These are phyloP conservation scores for Calonectria naviculata DNA, from an alignment of 2,329 filamentous ascomycete genomes.

Conservation along the genomic window DNA sequence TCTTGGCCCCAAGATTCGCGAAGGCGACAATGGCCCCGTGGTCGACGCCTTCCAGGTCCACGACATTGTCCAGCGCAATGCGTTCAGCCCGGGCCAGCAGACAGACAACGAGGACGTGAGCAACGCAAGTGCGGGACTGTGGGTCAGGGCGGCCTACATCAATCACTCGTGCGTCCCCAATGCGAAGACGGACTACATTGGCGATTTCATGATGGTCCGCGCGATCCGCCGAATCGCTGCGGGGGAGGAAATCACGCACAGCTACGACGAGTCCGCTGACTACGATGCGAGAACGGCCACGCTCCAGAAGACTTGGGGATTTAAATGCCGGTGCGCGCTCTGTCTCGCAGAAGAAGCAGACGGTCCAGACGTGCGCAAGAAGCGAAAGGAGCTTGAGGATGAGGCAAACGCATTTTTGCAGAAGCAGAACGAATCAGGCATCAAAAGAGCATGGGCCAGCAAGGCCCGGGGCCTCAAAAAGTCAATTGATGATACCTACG, in stretches of 20 bases:
- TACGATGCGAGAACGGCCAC: conserved; percentile 34
- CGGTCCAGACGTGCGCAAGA: conserved; percentile 21
- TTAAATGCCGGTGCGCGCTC: conserved; percentile 49
- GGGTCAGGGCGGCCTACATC: conserved; percentile 51
- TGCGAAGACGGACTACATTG: conserved; percentile 48
- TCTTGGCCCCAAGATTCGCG: conserved; percentile 25
- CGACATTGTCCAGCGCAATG: conserved; percentile 46
- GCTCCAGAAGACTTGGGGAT: conserved; percentile 48
- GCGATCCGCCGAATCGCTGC: conserved; percentile 43
- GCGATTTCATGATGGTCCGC: conserved; percentile 53
- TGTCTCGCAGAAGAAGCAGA: conserved; percentile 46
- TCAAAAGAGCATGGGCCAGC: conserved; percentile 30
- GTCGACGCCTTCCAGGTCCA: conserved; percentile 47
- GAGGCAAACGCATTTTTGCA: conserved; percentile 36
- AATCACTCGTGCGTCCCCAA: conserved; percentile 56
- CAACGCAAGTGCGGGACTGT: conserved; percentile 51
- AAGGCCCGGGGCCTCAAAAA: conserved; percentile 39
- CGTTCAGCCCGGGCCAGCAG: conserved; percentile 45
- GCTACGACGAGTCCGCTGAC: conserved; percentile 43
- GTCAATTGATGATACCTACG: conserved; percentile 42
- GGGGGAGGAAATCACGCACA: conserved; percentile 48
- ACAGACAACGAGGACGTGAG: conserved; percentile 39
- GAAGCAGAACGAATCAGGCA: conserved; percentile 7
- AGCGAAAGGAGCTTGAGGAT: conserved; percentile 29
- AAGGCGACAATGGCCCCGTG: conserved; percentile 38